phyloP scores from a whole-genome alignment of 2,329 filamentous ascomycete species.

The Coleophoma cylindrospora region DNA sequence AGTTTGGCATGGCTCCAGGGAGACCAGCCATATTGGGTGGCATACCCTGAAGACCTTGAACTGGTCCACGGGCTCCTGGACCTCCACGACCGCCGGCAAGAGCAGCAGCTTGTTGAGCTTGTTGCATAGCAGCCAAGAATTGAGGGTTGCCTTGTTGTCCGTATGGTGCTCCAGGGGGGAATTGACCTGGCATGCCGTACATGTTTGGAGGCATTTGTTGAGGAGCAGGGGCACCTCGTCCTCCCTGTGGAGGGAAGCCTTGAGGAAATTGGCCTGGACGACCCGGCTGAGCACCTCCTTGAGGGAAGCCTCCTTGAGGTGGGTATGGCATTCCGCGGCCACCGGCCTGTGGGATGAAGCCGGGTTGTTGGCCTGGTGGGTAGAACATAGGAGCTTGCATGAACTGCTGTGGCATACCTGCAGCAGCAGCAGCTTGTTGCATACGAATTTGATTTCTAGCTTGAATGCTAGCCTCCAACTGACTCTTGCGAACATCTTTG shows the following conservation, averaged over 20 bases:
- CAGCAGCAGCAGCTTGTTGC: conserved; percentile 91
- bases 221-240: conserved; percentile 75
- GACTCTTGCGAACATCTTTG: conserved; percentile 99
- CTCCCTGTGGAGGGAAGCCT: conserved; percentile 76
- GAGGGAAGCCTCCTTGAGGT: conserved; percentile 53
- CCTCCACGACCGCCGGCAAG: conserved; percentile 36
- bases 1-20: conserved; percentile 46
- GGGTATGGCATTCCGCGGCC: conserved; percentile 65
- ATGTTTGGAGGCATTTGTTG: conserved; percentile 89
- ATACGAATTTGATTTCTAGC: conserved; percentile 97
- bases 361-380: conserved; percentile 73
- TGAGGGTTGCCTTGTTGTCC: conserved; percentile 76
- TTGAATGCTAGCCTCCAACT: conserved; percentile 98
- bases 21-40: conserved; percentile 63
- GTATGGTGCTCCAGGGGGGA: conserved; percentile 72
- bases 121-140: conserved; percentile 78
- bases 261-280: conserved; percentile 82
- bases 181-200: conserved; percentile 76
- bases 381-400: conserved; percentile 94
- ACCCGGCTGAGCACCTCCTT: conserved; percentile 71
- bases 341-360: conserved; percentile 55
- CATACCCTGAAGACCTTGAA: conserved; percentile 63
- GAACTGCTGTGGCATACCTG: conserved; percentile 81
- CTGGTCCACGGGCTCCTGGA: conserved; percentile 54
- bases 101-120: conserved; percentile 58